These are phyloP conservation scores for Bjerkandera adusta DNA, from an alignment of 1,284 basidiomycete species.

Conservation along the genomic window DNA sequence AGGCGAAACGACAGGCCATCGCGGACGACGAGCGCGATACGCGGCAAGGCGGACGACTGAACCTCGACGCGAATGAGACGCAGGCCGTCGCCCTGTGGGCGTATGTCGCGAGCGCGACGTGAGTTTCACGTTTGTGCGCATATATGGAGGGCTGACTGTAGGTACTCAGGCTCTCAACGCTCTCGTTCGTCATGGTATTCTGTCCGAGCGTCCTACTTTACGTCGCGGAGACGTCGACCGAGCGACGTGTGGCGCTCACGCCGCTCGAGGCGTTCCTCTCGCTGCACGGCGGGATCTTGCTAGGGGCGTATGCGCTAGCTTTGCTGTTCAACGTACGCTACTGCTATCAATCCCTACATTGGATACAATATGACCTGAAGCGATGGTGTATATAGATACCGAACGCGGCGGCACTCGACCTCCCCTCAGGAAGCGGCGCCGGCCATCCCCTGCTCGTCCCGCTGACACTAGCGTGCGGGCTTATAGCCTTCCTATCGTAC, in stretches of 20 bases:
- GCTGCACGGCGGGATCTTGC: slow-evolving; percentile 58
- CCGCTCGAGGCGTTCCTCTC: slow-evolving; percentile 66
- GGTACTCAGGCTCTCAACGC: slow-evolving; percentile 36
- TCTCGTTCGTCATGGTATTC: slow-evolving; percentile 45
- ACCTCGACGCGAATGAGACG: slow-evolving; percentile 20
- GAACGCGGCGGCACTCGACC: no score
- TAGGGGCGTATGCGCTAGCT: slow-evolving; percentile 51
- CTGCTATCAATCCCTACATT: slow-evolving; percentile 16
- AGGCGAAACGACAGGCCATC: slow-evolving; percentile 13
- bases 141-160: not conserved
- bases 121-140: slow-evolving; percentile 16
- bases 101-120: slow-evolving; percentile 44
- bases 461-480: slow-evolving; percentile 45
- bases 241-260: slow-evolving; percentile 48
- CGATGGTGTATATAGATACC: no score
- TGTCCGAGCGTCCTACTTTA: slow-evolving; percentile 64
- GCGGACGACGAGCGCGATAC: slow-evolving; percentile 1
- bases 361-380: no score
- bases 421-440: no score
- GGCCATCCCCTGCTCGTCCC: slow-evolving; percentile 64
- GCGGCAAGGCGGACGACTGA: slow-evolving; percentile 11
- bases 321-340: slow-evolving; percentile 54
- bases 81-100: slow-evolving; percentile 42
- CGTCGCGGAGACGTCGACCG: slow-evolving; percentile 43
- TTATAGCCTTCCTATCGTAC: slow-evolving; percentile 64